Evolutionary conservation across 2,329 filamentous ascomycete species (phyloP).

Genomic region (Sclerotinia nivalis): DNA sequence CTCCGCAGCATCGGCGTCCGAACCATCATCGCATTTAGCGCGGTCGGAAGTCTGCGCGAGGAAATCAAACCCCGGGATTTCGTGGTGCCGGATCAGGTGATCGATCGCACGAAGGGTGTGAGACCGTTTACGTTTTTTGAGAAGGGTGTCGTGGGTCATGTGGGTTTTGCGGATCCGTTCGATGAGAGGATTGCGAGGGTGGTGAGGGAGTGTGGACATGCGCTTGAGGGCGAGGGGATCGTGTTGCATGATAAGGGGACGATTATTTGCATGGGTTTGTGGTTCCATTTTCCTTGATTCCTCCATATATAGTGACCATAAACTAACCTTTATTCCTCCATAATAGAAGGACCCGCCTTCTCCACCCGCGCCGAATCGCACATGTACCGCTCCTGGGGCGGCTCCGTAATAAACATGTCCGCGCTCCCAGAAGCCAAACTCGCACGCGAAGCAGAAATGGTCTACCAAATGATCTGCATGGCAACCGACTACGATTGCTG

Average conservation of each 20-base stretch:
- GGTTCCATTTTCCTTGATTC: neutral
- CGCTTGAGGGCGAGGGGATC: conserved; percentile 80
- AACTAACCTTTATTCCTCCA: conserved; percentile 15
- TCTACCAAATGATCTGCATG: conserved; percentile 99
- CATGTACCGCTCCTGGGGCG: conserved; percentile 93
- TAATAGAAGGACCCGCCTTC: conserved; percentile 88
- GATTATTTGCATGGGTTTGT: conserved; percentile 85
- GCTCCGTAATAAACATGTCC: conserved; percentile 97
- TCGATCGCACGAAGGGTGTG: conserved; percentile 90
- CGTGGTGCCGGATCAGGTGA: conserved; percentile 92
- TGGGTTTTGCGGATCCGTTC: conserved; percentile 95
- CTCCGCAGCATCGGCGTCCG: conserved; percentile 86
- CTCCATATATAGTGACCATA: neutral
- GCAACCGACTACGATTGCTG: conserved; percentile 99
- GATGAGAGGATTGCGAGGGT: conserved; percentile 75
- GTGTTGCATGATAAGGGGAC: conserved; percentile 81
- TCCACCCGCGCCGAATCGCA: conserved; percentile 93
- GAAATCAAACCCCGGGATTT: conserved; percentile 95
- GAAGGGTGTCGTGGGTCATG: conserved; percentile 86
- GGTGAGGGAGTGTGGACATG: conserved; percentile 72
- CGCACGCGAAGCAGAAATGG: conserved; percentile 91
- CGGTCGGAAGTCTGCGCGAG: conserved; percentile 89
- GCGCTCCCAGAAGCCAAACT: conserved; percentile 94
- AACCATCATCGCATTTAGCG: conserved; percentile 90
- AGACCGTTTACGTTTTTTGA: conserved; percentile 96